A percentile compares a stretch with the other conserved stretches of the same genome.
phyloP scores from a whole-genome alignment of 2,329 filamentous ascomycete species.

The Beauveria sp. region DNA sequence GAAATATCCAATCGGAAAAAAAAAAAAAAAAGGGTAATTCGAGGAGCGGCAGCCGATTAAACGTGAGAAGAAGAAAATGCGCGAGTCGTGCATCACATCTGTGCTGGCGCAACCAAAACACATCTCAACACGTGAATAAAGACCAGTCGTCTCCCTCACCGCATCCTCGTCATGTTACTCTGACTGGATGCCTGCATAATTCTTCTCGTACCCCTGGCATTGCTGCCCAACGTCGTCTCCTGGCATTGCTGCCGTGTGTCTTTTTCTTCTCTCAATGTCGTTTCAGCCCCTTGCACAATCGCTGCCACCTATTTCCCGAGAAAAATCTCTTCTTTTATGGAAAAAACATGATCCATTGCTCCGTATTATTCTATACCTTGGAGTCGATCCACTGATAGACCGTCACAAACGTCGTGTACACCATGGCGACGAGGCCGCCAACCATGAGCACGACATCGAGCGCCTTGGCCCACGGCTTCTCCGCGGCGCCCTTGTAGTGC shows the following conservation, averaged over 20 bases:
- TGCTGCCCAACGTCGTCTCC: neutral
- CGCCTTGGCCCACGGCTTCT: slow-evolving; percentile 44
- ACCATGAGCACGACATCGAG: slow-evolving; percentile 56
- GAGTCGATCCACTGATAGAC: slow-evolving; percentile 27
- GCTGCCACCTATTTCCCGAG: neutral
- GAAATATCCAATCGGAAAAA: neutral
- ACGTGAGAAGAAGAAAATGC: neutral
- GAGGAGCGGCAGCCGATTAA: neutral
- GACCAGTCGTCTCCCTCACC: neutral
- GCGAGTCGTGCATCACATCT: neutral
- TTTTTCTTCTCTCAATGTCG: neutral
- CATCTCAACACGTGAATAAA: neutral
- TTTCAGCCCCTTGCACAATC: neutral
- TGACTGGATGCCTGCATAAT: neutral
- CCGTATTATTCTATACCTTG: neutral
- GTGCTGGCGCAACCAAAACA: neutral
- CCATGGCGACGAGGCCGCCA: slow-evolving; percentile 58
- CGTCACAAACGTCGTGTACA: slow-evolving; percentile 62
- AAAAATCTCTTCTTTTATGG: no score
- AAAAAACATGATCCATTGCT: neutral
- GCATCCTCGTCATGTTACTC: neutral
- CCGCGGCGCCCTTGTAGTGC: slow-evolving; percentile 61
- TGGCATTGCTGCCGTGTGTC: neutral
- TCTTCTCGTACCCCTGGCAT: neutral
- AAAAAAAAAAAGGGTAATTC: neutral